Base-by-base conservation (phyloP, 2,329 filamentous ascomycete species). In the Monilinia polystroma region DNA sequence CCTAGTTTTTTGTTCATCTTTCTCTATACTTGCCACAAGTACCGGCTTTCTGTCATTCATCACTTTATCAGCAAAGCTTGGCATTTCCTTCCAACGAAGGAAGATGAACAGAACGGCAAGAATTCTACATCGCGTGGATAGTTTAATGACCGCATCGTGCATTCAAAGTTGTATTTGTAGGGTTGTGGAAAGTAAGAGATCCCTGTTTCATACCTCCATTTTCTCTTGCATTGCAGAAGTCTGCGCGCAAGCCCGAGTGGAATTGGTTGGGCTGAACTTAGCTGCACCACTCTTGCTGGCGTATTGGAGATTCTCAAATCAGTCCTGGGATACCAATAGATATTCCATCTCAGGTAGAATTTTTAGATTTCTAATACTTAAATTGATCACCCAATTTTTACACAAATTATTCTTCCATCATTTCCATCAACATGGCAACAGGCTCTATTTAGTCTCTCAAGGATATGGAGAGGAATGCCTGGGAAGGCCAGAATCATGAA, bases 381-480 rank as follows among this genome's bases (percentile, higher is more conserved):
- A 12, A 51, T 12, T 23, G 7, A 51, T 23, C 47, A 51, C 23
- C 12, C 47, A 51, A 23, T n/a, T 12, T 4, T 51, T 51, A 2
- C 10, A 3, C 47, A 51, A 23, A 10, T 51, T 23, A 35, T 0
- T n/a, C 47, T 51, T 23, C n/a, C 47, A 51, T 35, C n/a, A 51
- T 23, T 23, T 51, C n/a, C 47, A 51, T n/a, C 47, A 51, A 12
- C 8, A 51, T 51, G 47, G 47, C 47, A n/a, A 51, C n/a, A 23
- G 47, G n/a, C 47, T 51, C 47, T 51, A 23, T n/a, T 51, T n/a
- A 26, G 23, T 51, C 47, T 12, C 8, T 11, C 32, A 68, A 68
- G 57, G 69, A 69, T 45, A 49, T 51, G 26, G 68, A 70, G 55
- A 67, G 67, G 35, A 57, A 57, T 18, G 67, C 62, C 14, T 14